Evolutionary conservation across 2,329 filamentous ascomycete species (phyloP).

Genomic region (Beauveria sp.): DNA sequence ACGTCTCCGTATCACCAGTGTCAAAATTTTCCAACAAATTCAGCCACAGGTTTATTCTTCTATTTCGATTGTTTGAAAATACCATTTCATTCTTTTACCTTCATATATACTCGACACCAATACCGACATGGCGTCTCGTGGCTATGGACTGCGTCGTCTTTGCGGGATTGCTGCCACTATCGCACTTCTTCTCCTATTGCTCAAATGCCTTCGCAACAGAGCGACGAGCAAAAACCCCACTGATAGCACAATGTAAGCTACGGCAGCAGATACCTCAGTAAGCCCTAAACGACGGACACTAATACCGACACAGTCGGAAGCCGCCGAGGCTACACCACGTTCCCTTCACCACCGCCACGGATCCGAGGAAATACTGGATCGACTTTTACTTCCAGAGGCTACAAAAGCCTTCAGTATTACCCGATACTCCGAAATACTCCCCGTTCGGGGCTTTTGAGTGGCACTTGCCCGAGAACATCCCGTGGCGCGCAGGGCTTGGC

Average conservation of each 20-base stretch:
- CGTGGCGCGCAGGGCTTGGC: slow-evolving; percentile 27
- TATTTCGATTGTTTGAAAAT: background rate
- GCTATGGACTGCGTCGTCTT: background rate
- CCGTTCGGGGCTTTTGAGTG: slow-evolving; percentile 26
- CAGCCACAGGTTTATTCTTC: background rate
- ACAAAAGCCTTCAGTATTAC: slow-evolving; percentile 22
- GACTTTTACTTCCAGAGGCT: slow-evolving; percentile 26
- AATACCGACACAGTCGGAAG: background rate
- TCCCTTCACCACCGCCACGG: slow-evolving; percentile 5
- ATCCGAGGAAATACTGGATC: slow-evolving; percentile 20
- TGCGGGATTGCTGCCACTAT: background rate
- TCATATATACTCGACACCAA: background rate
- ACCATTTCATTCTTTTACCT: background rate
- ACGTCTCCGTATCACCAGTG: background rate
- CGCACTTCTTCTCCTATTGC: background rate
- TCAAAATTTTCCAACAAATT: background rate
- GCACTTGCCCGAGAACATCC: slow-evolving; percentile 20
- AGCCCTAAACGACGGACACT: background rate
- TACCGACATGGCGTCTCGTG: background rate
- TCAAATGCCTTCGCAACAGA: background rate
- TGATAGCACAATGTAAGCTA: background rate
- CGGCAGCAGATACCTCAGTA: background rate
- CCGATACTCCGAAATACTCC: slow-evolving; percentile 20
- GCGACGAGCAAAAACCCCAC: background rate
- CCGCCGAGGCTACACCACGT: background rate